Evolutionary conservation across 306 rosid genomes (phyloP).

Genomic region (Glycine latifolia): DNA sequence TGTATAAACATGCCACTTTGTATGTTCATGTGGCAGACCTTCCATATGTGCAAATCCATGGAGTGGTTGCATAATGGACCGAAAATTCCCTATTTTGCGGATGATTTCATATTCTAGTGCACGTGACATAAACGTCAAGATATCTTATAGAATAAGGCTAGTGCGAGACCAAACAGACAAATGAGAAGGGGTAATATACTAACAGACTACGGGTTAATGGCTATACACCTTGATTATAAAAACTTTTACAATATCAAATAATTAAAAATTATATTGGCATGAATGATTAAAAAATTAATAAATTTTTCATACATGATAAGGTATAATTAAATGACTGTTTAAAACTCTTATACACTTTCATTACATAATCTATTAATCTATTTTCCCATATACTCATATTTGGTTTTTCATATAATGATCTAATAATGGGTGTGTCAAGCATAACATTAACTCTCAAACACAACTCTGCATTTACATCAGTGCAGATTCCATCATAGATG

Average conservation of each 20-base stretch:
- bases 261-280: no score
- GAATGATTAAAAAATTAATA: no score
- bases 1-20: background rate
- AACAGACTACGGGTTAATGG: no score
- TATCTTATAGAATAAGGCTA: background rate
- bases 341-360: no score
- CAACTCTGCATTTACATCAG: background rate
- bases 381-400: no score
- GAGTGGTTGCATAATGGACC: slow-evolving; percentile 20
- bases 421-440: background rate
- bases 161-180: background rate
- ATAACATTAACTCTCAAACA: background rate
- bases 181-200: background rate
- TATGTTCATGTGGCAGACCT: background rate
- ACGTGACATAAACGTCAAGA: background rate
- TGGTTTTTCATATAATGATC: no score
- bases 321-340: no score
- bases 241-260: no score
- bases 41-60: background rate
- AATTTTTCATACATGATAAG: no score
- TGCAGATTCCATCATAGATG: no score
- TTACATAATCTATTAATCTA: no score
- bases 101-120: slow-evolving; percentile 6
- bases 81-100: background rate
- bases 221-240: no score